Conservation (phyloP, 192 early-diverging fungal species). For the Coemansia sp. region DNA sequence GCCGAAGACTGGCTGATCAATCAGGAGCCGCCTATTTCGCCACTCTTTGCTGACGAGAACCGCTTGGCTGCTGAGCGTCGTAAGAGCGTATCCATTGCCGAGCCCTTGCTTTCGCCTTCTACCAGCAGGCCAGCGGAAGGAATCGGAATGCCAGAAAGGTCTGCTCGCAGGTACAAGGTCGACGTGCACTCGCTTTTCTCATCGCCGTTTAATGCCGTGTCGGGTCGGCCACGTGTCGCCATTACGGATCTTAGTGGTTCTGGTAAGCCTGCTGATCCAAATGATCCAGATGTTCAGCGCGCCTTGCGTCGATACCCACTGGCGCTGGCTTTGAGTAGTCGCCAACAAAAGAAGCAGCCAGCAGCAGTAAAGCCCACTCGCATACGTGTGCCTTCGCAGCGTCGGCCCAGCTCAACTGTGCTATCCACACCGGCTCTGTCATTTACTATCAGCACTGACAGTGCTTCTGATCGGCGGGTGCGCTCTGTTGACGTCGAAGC, state of each 20-base stretch:
- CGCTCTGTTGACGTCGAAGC: slow-evolving; percentile 30
- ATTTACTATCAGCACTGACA: slow-evolving; percentile 25
- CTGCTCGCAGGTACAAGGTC: slow-evolving; percentile 25
- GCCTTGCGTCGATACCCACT: slow-evolving; percentile 13
- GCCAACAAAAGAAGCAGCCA: neutral
- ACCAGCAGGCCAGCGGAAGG: neutral
- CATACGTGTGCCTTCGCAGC: slow-evolving; percentile 16
- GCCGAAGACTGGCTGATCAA: slow-evolving; percentile 36
- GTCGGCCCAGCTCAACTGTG: neutral
- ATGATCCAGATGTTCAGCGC: slow-evolving; percentile 9
- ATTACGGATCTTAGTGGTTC: slow-evolving; percentile 19
- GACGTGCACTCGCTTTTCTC: slow-evolving; percentile 35
- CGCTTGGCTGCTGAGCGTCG: neutral
- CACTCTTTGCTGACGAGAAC: slow-evolving; percentile 36
- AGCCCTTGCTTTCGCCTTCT: neutral
- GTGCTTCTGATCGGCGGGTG: slow-evolving; percentile 9
- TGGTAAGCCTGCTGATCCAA: neutral
- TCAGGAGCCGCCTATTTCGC: slow-evolving; percentile 45
- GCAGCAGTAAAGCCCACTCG: slow-evolving; percentile 7
- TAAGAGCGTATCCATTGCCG: neutral
- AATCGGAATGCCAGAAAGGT: neutral
- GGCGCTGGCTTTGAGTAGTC: slow-evolving; percentile 7
- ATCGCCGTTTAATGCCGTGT: slow-evolving; percentile 12
- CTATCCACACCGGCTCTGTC: slow-evolving; percentile 21
- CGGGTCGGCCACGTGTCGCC: slow-evolving; percentile 13